phyloP scores from a whole-genome alignment of 208 protist species.

The Angomonas deanei region DNA sequence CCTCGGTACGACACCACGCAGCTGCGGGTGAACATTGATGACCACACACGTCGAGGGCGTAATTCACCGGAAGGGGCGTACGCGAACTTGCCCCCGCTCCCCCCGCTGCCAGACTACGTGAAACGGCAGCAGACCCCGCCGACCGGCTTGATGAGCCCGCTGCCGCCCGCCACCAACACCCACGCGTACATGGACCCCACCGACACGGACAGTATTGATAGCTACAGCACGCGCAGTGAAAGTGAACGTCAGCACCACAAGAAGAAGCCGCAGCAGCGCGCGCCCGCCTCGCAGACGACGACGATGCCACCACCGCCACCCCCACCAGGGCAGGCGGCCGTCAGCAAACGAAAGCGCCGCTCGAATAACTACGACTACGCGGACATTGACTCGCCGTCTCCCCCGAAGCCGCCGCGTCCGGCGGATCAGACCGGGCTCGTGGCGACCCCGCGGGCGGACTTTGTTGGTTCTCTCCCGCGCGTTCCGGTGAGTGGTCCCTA shows the following conservation, averaged over 20 bases:
- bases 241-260: conserved; percentile 3
- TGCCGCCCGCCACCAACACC: background rate
- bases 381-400: background rate
- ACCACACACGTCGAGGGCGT: background rate
- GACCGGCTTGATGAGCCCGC: background rate
- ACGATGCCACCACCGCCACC: background rate
- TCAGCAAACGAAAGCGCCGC: background rate
- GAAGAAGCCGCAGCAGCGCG: background rate
- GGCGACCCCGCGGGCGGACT: background rate
- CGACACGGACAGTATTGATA: background rate
- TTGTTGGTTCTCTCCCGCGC: background rate
- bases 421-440: conserved; percentile 16
- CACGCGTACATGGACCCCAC: conserved; percentile 4
- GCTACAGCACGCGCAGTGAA: background rate
- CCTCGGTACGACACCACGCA: conserved; percentile 8
- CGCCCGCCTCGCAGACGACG: background rate
- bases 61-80: background rate
- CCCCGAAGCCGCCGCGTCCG: conserved; percentile 4
- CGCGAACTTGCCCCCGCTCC: background rate
- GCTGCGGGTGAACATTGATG: conserved; percentile 42
- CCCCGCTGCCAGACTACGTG: conserved; percentile 2
- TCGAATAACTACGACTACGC: conserved; percentile 1
- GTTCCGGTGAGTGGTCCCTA: conserved; percentile 24
- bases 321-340: background rate
- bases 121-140: conserved; percentile 14